phyloP scores from a whole-genome alignment of 2,329 filamentous ascomycete species.

The Meredithiella fracta region DNA sequence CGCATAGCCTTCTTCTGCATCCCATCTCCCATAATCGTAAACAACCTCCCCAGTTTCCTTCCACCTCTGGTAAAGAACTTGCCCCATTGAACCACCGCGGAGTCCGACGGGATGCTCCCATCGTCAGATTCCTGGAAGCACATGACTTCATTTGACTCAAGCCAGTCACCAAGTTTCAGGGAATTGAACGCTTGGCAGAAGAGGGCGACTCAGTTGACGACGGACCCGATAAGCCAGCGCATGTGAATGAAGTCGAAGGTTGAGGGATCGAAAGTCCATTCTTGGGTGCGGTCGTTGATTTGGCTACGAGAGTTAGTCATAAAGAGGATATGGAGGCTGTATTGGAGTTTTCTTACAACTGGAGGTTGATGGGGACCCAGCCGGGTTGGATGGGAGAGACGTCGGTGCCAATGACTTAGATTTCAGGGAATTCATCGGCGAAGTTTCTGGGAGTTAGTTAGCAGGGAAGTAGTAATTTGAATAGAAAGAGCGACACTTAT shows the following conservation, averaged over 20 bases:
- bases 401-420: conserved; percentile 25
- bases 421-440: conserved; percentile 3
- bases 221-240: conserved; percentile 20
- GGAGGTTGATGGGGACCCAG: conserved; percentile 28
- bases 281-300: conserved; percentile 23
- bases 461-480: background rate
- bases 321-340: background rate
- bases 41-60: conserved; percentile 14
- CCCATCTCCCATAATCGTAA: background rate
- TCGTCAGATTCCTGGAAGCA: conserved; percentile 27
- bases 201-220: conserved; percentile 19
- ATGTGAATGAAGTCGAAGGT: conserved; percentile 24
- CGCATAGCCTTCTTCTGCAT: conserved; percentile 17
- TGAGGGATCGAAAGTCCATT: conserved; percentile 20
- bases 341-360: conserved; percentile 19
- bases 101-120: conserved; percentile 19
- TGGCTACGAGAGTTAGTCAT: conserved; percentile 16
- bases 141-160: conserved; percentile 27
- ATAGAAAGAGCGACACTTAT: background rate
- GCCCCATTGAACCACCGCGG: conserved; percentile 12
- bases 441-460: conserved; percentile 15
- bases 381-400: conserved; percentile 26
- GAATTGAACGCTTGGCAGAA: conserved; percentile 11
- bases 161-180: conserved; percentile 28
- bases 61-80: conserved; percentile 15